Evolutionary conservation across 805 yeast species (phyloP), one percentile per base, ranked within the genome.

Genomic region (Ogataea chonburiensis): DNA sequence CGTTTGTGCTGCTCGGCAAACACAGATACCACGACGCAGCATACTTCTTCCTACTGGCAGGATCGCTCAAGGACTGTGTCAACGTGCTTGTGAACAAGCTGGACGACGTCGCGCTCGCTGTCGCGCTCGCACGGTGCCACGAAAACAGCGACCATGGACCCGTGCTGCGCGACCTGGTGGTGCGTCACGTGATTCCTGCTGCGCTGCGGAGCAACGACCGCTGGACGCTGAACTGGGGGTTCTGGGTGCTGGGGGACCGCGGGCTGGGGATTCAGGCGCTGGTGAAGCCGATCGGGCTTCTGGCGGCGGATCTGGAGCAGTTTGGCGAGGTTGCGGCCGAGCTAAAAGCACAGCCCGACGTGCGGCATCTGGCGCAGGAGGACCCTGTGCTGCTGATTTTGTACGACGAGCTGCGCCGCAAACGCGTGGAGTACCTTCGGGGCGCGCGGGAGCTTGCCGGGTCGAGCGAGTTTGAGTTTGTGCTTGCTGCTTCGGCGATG

Each of bases 1-100:
- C 98, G 0, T 91, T 77, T 67, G 98, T 86, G 0, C 64, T 91
- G 27, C 59, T 93, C 46, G 86, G 97, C 43, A 87, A 87, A 52
- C 98, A 89, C 58, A 66, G 98, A 26, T 85, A 73, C 52, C 64
- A 73, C 56, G 94, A 88, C 59, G 95, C 97, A 0, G 96, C 97
- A 0, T 79, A 81, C 15, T 89, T 93, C 56, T 91, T 91, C 60
- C 60, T 91, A 22, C 67, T 91, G 9, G 96, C 85, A 0, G 88
- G 72, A 33, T 68, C 88, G 1, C 61, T 86, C 10, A 73, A 73
- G 37, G 98, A 93, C 62, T 79, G 88, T 41, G 83, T 83, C 18
- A 79, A 73, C 54, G 91, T 88, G 0, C 55, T 91, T 14, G 70
- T 82, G 24, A 75, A 69, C 31, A 81, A 88, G 53, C 58, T 86